These are phyloP conservation scores for Pichia heedii DNA, from an alignment of 805 yeast genomes.

Conservation along the genomic window DNA sequence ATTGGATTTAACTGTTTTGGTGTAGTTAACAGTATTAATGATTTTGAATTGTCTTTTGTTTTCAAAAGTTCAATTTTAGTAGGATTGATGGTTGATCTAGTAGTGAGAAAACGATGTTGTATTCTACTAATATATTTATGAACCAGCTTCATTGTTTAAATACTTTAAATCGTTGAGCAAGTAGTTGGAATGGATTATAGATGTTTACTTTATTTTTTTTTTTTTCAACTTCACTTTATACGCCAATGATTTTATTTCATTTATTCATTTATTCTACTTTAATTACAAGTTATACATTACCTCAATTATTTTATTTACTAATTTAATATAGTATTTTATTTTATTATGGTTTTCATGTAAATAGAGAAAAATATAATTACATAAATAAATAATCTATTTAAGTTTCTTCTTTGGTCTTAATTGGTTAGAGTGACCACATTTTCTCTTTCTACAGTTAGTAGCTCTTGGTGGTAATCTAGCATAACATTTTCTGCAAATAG, in stretches of 20 bases:
- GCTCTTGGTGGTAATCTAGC: conserved; percentile 99
- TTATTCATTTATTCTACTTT: no score
- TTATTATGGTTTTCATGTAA: no score
- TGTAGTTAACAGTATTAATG: conserved; percentile 22
- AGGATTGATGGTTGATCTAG: conserved; percentile 14
- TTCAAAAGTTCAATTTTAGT: neutral
- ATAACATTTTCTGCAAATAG: conserved; percentile 99
- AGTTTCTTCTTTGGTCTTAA: conserved; percentile 99
- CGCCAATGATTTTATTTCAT: no score
- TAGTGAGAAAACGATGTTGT: neutral
- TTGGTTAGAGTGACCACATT: conserved; percentile 99
- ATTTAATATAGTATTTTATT: no score
- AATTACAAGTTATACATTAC: no score
- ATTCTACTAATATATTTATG: neutral
- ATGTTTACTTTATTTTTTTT: no score
- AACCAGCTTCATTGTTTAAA: conserved; percentile 3
- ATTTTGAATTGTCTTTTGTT: conserved; percentile 10
- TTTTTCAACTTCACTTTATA: no score
- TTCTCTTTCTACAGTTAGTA: conserved; percentile 99
- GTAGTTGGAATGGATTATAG: no score
- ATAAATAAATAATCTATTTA: conserved; percentile 46
- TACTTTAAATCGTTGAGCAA: no score
- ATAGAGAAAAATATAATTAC: conserved; percentile 2
- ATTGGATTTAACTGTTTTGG: conserved; percentile 19
- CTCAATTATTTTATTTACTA: no score